Percentiles rank a stretch among this genome's conserved stretches.
Evolutionary conservation across 192 early-diverging fungal genomes (phyloP).

Genomic region (Thamnidium elegans): DNA sequence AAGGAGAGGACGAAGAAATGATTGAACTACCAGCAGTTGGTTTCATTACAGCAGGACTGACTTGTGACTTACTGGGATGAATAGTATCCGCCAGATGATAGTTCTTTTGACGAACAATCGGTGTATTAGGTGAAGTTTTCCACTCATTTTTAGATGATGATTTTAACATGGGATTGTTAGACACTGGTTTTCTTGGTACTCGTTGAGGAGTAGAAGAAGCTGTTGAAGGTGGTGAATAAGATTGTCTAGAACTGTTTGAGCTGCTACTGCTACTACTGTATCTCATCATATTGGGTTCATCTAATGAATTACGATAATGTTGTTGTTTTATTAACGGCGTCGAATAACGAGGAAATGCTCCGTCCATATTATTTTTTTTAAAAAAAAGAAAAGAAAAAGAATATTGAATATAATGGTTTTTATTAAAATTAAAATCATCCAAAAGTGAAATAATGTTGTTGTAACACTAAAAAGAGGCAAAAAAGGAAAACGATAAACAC

Average conservation of each 20-base stretch:
- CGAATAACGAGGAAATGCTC: conserved; percentile 13
- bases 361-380: neutral
- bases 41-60: neutral
- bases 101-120: too few species aligned
- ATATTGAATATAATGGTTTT: neutral
- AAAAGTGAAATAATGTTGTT: conserved; percentile 5
- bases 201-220: neutral
- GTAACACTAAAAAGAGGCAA: neutral
- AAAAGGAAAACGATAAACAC: too few species aligned
- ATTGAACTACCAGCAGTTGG: too few species aligned
- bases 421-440: conserved; percentile 13
- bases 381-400: neutral
- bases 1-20: too few species aligned
- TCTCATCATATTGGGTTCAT: neutral
- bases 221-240: neutral
- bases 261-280: too few species aligned
- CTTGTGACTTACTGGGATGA: too few species aligned
- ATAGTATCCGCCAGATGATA: too few species aligned
- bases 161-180: too few species aligned
- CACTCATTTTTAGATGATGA: too few species aligned
- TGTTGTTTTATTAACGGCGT: neutral
- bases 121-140: neutral
- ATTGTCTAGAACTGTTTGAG: neutral
- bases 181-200: neutral
- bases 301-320: conserved; percentile 6